phyloP scores from a whole-genome alignment of 495 filamentous ascomycete species.

The Aspergillus sclerotiicarbonarius region DNA sequence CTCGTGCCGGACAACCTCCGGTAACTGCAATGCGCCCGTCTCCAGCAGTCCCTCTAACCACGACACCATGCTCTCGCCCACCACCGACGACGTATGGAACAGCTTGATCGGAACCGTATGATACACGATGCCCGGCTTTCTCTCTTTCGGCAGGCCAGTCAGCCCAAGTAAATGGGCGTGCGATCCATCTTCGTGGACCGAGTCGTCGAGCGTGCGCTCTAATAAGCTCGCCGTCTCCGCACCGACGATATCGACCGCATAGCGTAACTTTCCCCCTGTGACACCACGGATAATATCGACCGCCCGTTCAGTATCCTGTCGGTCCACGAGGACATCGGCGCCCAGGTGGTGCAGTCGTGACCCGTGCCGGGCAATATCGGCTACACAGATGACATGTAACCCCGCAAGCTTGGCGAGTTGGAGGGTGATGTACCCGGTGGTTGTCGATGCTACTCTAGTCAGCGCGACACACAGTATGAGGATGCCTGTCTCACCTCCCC shows the following conservation, averaged over 20 bases:
- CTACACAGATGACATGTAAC: slow-evolving; percentile 55
- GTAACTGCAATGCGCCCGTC: slow-evolving; percentile 45
- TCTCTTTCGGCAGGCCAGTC: slow-evolving; percentile 58
- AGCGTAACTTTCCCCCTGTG: slow-evolving; percentile 53
- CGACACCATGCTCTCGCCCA: slow-evolving; percentile 54
- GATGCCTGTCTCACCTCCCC: slow-evolving; percentile 66
- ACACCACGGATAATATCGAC: slow-evolving; percentile 58
- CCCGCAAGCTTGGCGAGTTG: slow-evolving; percentile 61
- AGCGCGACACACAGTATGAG: no score
- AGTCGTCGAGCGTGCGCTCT: slow-evolving; percentile 41
- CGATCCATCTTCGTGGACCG: slow-evolving; percentile 16
- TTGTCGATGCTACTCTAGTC: slow-evolving; percentile 51
- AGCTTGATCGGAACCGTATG: slow-evolving; percentile 69
- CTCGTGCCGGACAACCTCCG: slow-evolving; percentile 57
- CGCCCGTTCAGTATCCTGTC: slow-evolving; percentile 56
- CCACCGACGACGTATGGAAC: slow-evolving; percentile 58
- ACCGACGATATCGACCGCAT: slow-evolving; percentile 62
- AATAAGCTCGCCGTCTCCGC: slow-evolving; percentile 54
- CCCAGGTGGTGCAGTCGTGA: slow-evolving; percentile 48
- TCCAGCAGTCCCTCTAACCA: slow-evolving; percentile 62
- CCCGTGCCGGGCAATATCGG: slow-evolving; percentile 62
- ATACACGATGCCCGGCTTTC: slow-evolving; percentile 41
- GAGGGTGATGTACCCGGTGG: slow-evolving; percentile 56
- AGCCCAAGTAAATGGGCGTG: slow-evolving; percentile 59
- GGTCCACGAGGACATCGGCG: slow-evolving; percentile 61